Conservation (phyloP, 2,329 filamentous ascomycete genomes). For the Stachybotrys elegans region DNA sequence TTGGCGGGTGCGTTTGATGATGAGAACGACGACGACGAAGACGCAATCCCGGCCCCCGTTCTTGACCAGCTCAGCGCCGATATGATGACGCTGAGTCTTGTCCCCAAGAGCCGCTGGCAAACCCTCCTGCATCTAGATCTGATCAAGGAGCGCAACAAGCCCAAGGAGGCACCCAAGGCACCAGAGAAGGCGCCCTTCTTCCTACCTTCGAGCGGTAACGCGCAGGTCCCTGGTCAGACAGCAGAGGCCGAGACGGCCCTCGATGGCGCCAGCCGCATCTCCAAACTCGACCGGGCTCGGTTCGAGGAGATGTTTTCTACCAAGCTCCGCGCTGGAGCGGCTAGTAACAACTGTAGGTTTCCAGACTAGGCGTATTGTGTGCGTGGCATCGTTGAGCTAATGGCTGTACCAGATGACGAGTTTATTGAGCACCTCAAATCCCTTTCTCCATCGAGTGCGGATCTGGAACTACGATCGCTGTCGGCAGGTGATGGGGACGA, state of each 20-base stretch:
- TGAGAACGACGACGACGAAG: constrained; percentile 44
- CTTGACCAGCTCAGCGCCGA: constrained; percentile 76
- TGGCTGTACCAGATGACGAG: constrained; percentile 42
- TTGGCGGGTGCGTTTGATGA: constrained; percentile 72
- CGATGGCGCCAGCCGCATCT: constrained; percentile 59
- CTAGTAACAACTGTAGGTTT: constrained; percentile 55
- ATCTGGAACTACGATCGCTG: constrained; percentile 85
- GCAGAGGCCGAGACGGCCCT: constrained; percentile 27
- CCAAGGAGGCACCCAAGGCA: constrained; percentile 82
- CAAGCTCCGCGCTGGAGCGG: constrained; percentile 48
- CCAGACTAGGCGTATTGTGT: background rate
- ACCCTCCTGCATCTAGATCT: constrained; percentile 87
- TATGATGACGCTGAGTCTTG: constrained; percentile 82
- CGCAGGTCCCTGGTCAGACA: constrained; percentile 32
- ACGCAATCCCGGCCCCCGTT: constrained; percentile 47
- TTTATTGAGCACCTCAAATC: constrained; percentile 77
- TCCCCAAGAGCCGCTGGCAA: constrained; percentile 91
- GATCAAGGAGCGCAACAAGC: constrained; percentile 91
- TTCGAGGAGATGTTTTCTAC: constrained; percentile 55
- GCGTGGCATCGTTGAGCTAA: too few relatives aligned
- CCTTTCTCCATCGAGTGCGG: constrained; percentile 77
- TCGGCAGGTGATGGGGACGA: constrained; percentile 39
- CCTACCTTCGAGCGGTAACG: constrained; percentile 61
- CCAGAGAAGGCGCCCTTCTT: constrained; percentile 97
- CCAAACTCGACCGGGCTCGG: constrained; percentile 56